Percentiles rank a stretch among this genome's conserved stretches.
Evolutionary conservation across 23 red algal species (phyloP).

Genomic region (Agarophyton chilense): DNA sequence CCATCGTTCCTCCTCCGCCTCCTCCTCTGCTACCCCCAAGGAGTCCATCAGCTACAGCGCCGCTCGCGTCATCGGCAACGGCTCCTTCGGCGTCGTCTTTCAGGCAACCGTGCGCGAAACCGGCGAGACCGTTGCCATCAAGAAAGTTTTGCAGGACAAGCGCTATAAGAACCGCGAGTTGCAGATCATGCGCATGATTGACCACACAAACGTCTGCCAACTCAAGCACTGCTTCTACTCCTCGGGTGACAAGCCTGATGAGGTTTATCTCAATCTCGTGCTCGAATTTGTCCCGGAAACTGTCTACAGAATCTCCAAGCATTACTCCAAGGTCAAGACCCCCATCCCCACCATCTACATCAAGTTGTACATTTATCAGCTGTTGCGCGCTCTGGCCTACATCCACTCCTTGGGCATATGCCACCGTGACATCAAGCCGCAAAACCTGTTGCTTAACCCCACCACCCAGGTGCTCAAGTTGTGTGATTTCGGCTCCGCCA

Average conservation of each 20-base stretch:
- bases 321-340: constrained; percentile 91
- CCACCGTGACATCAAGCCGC: constrained; percentile 98
- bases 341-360: constrained; percentile 93
- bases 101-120: constrained; percentile 98
- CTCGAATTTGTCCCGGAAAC: constrained; percentile 98
- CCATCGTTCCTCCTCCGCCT: not conserved
- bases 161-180: constrained; percentile 98
- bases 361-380: constrained; percentile 96
- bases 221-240: constrained; percentile 99
- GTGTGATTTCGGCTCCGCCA: constrained; percentile 98
- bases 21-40: constrained; percentile 36
- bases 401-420: constrained; percentile 86
- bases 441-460: constrained; percentile 94
- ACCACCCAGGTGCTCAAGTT: constrained; percentile 91
- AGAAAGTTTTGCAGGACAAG: constrained; percentile 99
- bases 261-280: constrained; percentile 97
- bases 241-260: constrained; percentile 94
- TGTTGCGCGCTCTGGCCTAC: constrained; percentile 92
- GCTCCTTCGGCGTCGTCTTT: constrained; percentile 97
- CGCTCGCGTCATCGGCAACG: constrained; percentile 92
- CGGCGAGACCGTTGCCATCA: constrained; percentile 98
- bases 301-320: constrained; percentile 90
- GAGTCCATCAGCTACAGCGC: constrained; percentile 92
- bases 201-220: constrained; percentile 93
- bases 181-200: constrained; percentile 98